These are phyloP conservation scores for Fusarium sulawesiense DNA, from an alignment of 2,329 filamentous ascomycete genomes.

Conservation along the genomic window DNA sequence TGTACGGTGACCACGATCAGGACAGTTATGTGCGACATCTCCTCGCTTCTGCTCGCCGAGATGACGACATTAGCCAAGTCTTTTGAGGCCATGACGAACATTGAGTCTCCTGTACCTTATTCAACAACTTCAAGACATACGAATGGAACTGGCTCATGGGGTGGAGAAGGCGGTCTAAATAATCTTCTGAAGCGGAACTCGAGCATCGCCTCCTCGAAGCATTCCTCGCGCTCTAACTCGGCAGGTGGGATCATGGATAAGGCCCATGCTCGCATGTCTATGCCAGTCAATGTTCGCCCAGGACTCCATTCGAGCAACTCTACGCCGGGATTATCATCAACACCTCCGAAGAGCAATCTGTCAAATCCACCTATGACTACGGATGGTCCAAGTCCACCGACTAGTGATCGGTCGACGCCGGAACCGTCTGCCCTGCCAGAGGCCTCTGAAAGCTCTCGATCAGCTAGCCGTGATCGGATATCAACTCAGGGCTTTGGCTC, in stretches of 20 bases:
- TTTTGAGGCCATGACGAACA: slow-evolving; percentile 76
- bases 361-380: slow-evolving; percentile 62
- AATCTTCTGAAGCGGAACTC: slow-evolving; percentile 64
- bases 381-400: slow-evolving; percentile 56
- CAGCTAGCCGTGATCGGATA: slow-evolving; percentile 66
- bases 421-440: slow-evolving; percentile 56
- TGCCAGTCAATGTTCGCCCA: slow-evolving; percentile 70
- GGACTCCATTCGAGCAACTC: slow-evolving; percentile 59
- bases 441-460: slow-evolving; percentile 58
- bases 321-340: slow-evolving; percentile 62
- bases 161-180: slow-evolving; percentile 53
- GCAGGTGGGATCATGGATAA: slow-evolving; percentile 67
- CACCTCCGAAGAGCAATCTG: slow-evolving; percentile 61
- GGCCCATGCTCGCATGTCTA: slow-evolving; percentile 78
- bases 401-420: slow-evolving; percentile 54
- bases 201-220: slow-evolving; percentile 58
- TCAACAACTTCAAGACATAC: slow-evolving; percentile 51
- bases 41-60: slow-evolving; percentile 77
- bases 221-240: slow-evolving; percentile 64
- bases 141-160: slow-evolving; percentile 56
- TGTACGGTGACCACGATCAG: slow-evolving; percentile 84
- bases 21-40: slow-evolving; percentile 82
- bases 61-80: slow-evolving; percentile 79
- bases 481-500: slow-evolving; percentile 78
- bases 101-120: slow-evolving; percentile 78